A percentile compares a stretch with the other conserved stretches of the same genome.
These are phyloP conservation scores for Beauveria caledonica DNA, from an alignment of 2,329 filamentous ascomycete species.

Conservation along the genomic window DNA sequence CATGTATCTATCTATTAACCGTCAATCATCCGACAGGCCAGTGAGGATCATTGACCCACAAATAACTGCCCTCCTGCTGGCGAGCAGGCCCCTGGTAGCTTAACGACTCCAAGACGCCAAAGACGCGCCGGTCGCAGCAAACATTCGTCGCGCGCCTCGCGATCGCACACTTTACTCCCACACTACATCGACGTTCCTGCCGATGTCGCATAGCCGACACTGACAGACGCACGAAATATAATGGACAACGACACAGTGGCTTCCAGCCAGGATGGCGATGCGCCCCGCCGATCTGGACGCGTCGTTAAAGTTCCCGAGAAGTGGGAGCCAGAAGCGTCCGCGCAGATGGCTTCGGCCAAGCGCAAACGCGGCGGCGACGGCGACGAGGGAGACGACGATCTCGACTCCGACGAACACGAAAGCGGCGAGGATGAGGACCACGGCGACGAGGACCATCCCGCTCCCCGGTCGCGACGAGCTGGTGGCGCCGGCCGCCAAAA, in stretches of 20 bases:
- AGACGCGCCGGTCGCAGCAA: slow-evolving; percentile 23
- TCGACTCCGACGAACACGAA: slow-evolving; percentile 35
- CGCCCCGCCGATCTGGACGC: slow-evolving; percentile 61
- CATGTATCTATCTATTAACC: not conserved
- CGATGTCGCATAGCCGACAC: slow-evolving; percentile 13
- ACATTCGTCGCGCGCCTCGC: slow-evolving; percentile 17
- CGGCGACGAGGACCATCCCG: slow-evolving; percentile 34
- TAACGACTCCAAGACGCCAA: slow-evolving; percentile 12
- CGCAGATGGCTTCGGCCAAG: slow-evolving; percentile 39
- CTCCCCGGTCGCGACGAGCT: slow-evolving; percentile 30
- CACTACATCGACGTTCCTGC: slow-evolving; percentile 8
- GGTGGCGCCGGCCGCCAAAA: slow-evolving; percentile 37
- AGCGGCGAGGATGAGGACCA: slow-evolving; percentile 40
- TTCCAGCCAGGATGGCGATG: slow-evolving; percentile 41
- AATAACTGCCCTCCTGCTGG: not conserved
- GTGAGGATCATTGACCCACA: not conserved
- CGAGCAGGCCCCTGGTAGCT: slow-evolving; percentile 1
- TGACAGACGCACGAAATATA: slow-evolving; percentile 25
- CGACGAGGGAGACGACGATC: slow-evolving; percentile 38
- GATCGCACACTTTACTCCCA: slow-evolving; percentile 16
- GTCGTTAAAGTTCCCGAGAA: slow-evolving; percentile 53
- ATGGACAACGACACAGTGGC: slow-evolving; percentile 49
- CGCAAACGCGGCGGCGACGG: slow-evolving; percentile 48
- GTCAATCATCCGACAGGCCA: not conserved
- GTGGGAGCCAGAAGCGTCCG: slow-evolving; percentile 43